Conservation (phyloP, 2,329 filamentous ascomycete genomes). For the Xylariomycetidae sp. region DNA sequence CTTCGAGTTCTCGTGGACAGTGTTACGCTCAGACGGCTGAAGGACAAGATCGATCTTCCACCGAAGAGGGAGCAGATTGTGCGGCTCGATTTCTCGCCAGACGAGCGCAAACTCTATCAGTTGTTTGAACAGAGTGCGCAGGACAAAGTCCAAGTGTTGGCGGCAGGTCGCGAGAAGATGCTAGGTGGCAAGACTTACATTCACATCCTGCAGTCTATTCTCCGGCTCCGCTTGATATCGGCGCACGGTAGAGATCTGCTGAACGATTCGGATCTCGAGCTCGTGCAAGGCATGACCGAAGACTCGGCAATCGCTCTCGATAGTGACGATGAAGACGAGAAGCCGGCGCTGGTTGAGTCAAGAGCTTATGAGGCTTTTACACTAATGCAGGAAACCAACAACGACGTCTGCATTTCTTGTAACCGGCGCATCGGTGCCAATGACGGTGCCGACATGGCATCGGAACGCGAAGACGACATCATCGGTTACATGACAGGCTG, state of each 20-base stretch:
- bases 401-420: slow-evolving; percentile 68
- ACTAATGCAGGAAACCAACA: slow-evolving; percentile 75
- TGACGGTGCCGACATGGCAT: slow-evolving; percentile 50
- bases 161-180: slow-evolving; percentile 52
- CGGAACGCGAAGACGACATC: slow-evolving; percentile 55
- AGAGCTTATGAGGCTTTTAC: slow-evolving; percentile 83
- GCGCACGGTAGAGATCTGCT: slow-evolving; percentile 92
- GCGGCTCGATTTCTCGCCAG: slow-evolving; percentile 65
- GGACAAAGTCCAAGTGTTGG: slow-evolving; percentile 72
- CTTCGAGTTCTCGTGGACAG: slow-evolving; percentile 86
- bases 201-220: slow-evolving; percentile 85
- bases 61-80: slow-evolving; percentile 66
- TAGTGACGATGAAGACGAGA: slow-evolving; percentile 61
- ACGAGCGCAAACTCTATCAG: slow-evolving; percentile 75
- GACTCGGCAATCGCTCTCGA: slow-evolving; percentile 86
- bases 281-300: slow-evolving; percentile 74
- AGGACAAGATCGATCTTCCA: slow-evolving; percentile 84
- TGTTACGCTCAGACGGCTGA: slow-evolving; percentile 86
- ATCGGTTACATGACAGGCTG: slow-evolving; percentile 80
- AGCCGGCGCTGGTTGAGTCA: slow-evolving; percentile 54
- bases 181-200: slow-evolving; percentile 86
- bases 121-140: slow-evolving; percentile 77
- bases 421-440: slow-evolving; percentile 52
- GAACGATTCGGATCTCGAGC: slow-evolving; percentile 72
- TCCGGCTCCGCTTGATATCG: slow-evolving; percentile 82